A percentile compares a stretch with the other conserved stretches of the same genome.
These are phyloP conservation scores for Alternaria burnsii DNA, from an alignment of 2,329 filamentous ascomycete species.

Conservation along the genomic window DNA sequence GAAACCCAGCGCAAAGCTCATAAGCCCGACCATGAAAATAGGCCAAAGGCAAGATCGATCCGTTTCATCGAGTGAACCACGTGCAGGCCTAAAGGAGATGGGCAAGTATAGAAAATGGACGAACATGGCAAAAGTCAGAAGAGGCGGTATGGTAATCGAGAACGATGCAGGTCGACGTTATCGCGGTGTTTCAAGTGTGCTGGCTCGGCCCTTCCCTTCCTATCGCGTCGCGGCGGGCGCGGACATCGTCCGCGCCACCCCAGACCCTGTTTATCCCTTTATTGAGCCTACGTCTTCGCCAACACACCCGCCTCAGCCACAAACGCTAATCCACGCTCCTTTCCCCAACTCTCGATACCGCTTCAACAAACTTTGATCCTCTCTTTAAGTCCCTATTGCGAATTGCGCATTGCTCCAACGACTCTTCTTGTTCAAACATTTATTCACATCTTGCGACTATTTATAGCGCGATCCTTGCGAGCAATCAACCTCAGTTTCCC, in stretches of 20 bases:
- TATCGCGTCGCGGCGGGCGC: conserved; percentile 9
- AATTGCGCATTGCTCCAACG: background rate
- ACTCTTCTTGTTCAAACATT: conserved; percentile 1
- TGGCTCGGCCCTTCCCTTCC: conserved; percentile 19
- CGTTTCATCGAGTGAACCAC: background rate
- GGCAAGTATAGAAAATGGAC: background rate
- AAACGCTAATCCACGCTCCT: conserved; percentile 14
- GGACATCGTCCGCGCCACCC: conserved; percentile 18
- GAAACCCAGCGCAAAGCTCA: background rate
- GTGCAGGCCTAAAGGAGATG: background rate
- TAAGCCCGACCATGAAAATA: background rate
- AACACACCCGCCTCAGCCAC: conserved; percentile 21
- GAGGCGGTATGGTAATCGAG: conserved; percentile 6
- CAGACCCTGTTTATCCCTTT: conserved; percentile 24
- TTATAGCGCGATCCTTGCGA: conserved; percentile 10
- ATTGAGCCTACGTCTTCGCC: conserved; percentile 15
- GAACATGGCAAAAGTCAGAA: background rate
- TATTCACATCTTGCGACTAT: conserved; percentile 14
- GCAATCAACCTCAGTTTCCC: conserved; percentile 3
- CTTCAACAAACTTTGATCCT: conserved; percentile 4
- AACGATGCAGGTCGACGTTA: conserved; percentile 12
- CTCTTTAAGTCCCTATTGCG: background rate
- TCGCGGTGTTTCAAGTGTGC: conserved; percentile 16
- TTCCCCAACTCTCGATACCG: background rate
- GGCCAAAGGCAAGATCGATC: background rate